Conservation (phyloP, 1,284 basidiomycete species). For the Fomitopsis pinicola region DNA sequence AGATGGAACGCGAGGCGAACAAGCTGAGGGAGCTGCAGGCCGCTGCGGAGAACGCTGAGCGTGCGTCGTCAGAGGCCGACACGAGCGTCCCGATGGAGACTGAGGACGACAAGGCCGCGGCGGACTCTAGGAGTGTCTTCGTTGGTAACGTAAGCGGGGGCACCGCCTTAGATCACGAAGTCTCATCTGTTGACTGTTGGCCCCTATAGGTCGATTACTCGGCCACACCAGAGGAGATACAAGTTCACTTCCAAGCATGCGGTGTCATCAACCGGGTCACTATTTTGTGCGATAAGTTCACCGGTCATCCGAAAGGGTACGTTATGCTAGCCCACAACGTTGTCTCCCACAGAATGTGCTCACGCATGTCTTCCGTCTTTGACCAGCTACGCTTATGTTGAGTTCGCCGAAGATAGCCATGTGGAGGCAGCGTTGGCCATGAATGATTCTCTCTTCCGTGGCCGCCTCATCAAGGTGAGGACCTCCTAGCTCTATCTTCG, state of each 20-base stretch:
- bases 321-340: constrained; percentile 22
- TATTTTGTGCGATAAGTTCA: constrained; percentile 99
- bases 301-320: constrained; percentile 98
- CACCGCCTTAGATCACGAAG: background rate
- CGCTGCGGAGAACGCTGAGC: constrained; percentile 65
- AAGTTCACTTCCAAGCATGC: constrained; percentile 95
- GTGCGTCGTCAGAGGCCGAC: constrained; percentile 35
- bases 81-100: constrained; percentile 56
- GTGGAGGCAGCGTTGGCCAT: constrained; percentile 93
- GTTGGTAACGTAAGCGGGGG: constrained; percentile 84
- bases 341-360: background rate
- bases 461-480: constrained; percentile 84
- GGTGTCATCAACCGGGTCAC: constrained; percentile 99
- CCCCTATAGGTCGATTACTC: constrained; percentile 87
- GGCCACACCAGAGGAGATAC: constrained; percentile 97
- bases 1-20: constrained; percentile 90
- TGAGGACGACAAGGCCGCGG: constrained; percentile 72
- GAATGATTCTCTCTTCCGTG: constrained; percentile 94
- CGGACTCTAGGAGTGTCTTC: constrained; percentile 90
- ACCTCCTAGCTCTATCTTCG: background rate
- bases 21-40: constrained; percentile 90
- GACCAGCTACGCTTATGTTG: constrained; percentile 93
- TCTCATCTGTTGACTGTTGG: background rate
- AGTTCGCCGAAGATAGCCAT: constrained; percentile 93
- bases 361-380: background rate